Conservation (phyloP, 768 basidiomycete genomes). For the Brasilioporus rufonigricans region DNA sequence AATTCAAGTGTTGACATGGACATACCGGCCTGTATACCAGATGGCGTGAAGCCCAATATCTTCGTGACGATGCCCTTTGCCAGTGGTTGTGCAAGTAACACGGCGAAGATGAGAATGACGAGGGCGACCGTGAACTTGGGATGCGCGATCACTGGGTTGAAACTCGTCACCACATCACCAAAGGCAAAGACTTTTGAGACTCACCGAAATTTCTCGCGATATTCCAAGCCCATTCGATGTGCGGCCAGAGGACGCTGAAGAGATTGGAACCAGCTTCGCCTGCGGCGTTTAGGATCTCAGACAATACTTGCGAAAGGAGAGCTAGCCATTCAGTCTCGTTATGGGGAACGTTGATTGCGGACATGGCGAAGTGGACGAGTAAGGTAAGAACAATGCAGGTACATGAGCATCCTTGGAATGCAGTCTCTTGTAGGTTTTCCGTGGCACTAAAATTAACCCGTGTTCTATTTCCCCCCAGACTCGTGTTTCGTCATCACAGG, state of each 20-base stretch:
- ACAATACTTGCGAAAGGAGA: accelerated
- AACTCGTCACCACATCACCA: not conserved
- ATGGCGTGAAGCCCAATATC: not conserved
- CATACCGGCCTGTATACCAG: constrained; percentile 6
- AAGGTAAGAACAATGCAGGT: not conserved
- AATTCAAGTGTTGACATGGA: not conserved
- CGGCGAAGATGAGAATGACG: not conserved
- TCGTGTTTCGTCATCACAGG: not conserved
- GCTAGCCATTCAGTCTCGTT: not conserved
- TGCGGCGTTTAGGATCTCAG: accelerated
- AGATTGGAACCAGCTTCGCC: not conserved
- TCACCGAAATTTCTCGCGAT: not conserved
- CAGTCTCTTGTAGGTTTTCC: constrained; percentile 5
- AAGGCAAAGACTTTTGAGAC: not conserved
- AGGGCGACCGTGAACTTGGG: accelerated
- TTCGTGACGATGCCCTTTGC: accelerated
- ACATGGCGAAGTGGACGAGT: not conserved
- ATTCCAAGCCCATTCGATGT: not conserved
- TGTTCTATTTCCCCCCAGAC: not conserved
- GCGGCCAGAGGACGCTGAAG: not conserved
- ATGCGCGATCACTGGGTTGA: not conserved
- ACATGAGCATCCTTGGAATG: not conserved
- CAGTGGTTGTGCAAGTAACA: not conserved
- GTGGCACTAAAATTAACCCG: not conserved
- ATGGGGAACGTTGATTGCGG: not conserved